Percentiles rank a stretch among this genome's conserved stretches.
These are phyloP conservation scores for Naganishia randhawae DNA, from an alignment of 768 basidiomycete genomes.

Conservation along the genomic window DNA sequence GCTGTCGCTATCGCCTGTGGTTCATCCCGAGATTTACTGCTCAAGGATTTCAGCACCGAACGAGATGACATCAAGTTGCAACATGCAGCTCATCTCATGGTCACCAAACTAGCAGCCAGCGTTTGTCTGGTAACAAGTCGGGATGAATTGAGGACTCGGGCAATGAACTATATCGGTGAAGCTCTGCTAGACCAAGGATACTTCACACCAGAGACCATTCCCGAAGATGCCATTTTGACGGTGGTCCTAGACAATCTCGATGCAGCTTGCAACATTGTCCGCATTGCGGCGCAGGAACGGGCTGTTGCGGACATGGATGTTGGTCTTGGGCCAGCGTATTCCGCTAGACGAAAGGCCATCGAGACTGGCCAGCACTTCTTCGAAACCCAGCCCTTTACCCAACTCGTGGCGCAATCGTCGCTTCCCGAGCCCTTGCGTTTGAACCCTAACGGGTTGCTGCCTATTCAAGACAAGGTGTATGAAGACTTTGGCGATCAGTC, in stretches of 20 bases:
- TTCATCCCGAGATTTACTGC: conserved; percentile 88
- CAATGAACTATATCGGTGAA: conserved; percentile 80
- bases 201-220: conserved; percentile 61
- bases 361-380: conserved; percentile 80
- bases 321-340: conserved; percentile 74
- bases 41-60: conserved; percentile 94
- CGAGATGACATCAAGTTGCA: conserved; percentile 83
- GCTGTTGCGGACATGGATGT: conserved; percentile 91
- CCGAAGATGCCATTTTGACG: conserved; percentile 70
- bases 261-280: conserved; percentile 85
- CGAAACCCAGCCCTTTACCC: conserved; percentile 66
- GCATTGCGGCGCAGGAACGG: conserved; percentile 96
- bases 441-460: conserved; percentile 73
- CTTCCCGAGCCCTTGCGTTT: conserved; percentile 87
- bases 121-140: conserved; percentile 97
- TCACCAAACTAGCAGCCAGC: conserved; percentile 91
- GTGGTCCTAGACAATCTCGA: conserved; percentile 91
- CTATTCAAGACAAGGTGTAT: conserved; percentile 80
- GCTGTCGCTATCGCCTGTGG: conserved; percentile 98
- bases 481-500: conserved; percentile 76
- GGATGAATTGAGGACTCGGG: conserved; percentile 88
- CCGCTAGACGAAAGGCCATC: conserved; percentile 76
- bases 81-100: conserved; percentile 90
- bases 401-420: conserved; percentile 65
- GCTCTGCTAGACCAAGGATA: conserved; percentile 65